Evolutionary conservation across 129 eudicot genomes (phyloP).

Genomic region (Flaveria linearis): DNA sequence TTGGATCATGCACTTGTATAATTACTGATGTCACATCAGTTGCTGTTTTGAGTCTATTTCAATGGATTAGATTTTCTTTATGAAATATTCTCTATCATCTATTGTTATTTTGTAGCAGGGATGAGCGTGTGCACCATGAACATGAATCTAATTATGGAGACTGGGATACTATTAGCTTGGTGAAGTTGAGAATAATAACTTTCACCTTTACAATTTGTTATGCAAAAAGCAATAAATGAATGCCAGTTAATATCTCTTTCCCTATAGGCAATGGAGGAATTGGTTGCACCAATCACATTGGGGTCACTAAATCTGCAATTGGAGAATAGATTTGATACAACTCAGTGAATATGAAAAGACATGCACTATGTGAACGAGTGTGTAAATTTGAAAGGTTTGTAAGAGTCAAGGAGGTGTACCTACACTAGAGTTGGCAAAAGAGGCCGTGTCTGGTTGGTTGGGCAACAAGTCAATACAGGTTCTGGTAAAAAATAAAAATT

Average conservation of each 20-base stretch:
- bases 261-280: constrained; percentile 65
- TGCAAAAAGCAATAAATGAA: constrained; percentile 1
- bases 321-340: too few relatives aligned
- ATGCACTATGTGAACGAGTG: constrained; percentile 73
- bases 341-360: constrained; percentile 48
- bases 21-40: not conserved
- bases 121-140: constrained; percentile 69
- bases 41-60: constrained; percentile 9
- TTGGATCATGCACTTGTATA: not conserved
- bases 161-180: constrained; percentile 83
- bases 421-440: not conserved
- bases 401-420: constrained; percentile 73
- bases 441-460: too few relatives aligned
- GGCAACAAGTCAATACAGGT: too few relatives aligned
- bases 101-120: constrained; percentile 40
- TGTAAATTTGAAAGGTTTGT: constrained; percentile 96
- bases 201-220: not conserved
- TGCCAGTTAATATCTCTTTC: constrained; percentile 2
- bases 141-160: constrained; percentile 92
- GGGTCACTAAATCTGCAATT: too few relatives aligned
- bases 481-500: too few relatives aligned
- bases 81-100: constrained; percentile 10
- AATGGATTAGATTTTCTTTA: not conserved
- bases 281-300: too few relatives aligned
- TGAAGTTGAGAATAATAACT: constrained; percentile 49